Conservation (phyloP, 176 grass and related monocot species). For the Calamus simplicifolius region DNA sequence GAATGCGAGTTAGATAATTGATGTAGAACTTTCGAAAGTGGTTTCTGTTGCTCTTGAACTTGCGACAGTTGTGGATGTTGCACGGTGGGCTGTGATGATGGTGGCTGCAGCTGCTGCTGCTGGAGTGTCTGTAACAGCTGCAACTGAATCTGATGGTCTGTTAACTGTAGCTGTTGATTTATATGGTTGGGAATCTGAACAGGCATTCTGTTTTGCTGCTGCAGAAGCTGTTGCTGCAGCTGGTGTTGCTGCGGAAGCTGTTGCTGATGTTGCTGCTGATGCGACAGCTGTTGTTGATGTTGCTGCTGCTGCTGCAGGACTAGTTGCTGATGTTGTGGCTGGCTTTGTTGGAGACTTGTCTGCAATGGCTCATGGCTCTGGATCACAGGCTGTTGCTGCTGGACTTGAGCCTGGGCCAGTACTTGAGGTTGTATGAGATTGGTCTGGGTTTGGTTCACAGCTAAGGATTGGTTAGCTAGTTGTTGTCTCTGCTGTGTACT, state of each 20-base stretch:
- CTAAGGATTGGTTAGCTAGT: constrained; percentile 20
- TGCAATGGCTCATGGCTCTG: constrained; percentile 43
- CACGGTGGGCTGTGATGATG: neutral
- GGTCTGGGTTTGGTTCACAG: constrained; percentile 26
- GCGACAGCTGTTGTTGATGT: constrained; percentile 10
- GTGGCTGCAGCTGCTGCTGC: constrained; percentile 28
- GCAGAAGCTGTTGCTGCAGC: constrained; percentile 20
- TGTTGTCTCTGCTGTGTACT: constrained; percentile 37
- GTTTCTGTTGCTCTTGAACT: constrained; percentile 49
- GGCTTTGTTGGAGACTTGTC: constrained; percentile 37
- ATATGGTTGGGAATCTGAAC: neutral
- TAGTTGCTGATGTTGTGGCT: constrained; percentile 33
- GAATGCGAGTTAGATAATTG: constrained; percentile 41
- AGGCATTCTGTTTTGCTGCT: neutral
- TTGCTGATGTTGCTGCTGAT: constrained; percentile 32
- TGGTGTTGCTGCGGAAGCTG: constrained; percentile 13
- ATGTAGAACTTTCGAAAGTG: constrained; percentile 43
- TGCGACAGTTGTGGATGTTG: constrained; percentile 11
- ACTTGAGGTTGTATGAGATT: constrained; percentile 29
- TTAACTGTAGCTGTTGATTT: constrained; percentile 26
- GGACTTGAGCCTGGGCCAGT: constrained; percentile 26
- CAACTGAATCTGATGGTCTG: constrained; percentile 55
- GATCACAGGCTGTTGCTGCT: constrained; percentile 37
- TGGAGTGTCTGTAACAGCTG: constrained; percentile 43
- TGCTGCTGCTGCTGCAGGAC: constrained; percentile 30